Evolutionary conservation across 345 rosid species (phyloP).

Genomic region (Garcia nutans): DNA sequence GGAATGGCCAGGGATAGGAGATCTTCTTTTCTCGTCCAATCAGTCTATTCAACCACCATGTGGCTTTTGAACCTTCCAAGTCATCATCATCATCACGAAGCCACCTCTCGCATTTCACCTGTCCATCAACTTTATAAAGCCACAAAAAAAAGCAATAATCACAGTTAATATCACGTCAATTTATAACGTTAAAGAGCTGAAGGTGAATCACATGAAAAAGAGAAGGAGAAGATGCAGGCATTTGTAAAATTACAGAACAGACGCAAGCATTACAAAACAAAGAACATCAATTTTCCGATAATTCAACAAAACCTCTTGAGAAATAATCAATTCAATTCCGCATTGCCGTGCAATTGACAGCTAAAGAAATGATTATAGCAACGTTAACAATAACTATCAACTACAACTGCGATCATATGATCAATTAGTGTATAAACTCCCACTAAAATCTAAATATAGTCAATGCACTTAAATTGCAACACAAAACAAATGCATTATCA

Average conservation of each 20-base stretch:
- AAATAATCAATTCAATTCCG: neutral
- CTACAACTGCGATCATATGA: neutral
- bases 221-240: neutral
- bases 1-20: conserved; percentile 77
- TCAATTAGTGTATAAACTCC: neutral
- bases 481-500: neutral
- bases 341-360: neutral
- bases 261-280: neutral
- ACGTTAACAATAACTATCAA: neutral
- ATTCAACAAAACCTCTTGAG: neutral
- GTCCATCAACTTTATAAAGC: conserved; percentile 69
- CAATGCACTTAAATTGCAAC: neutral
- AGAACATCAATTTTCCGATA: conserved; percentile 2
- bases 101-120: conserved; percentile 93
- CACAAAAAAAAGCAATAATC: neutral
- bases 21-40: conserved; percentile 67
- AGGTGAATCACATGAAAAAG: neutral
- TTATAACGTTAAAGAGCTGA: neutral
- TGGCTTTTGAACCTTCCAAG: conserved; percentile 61
- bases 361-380: neutral
- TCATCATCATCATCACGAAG: conserved; percentile 65
- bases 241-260: neutral
- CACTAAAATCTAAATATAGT: neutral
- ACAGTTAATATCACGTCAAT: neutral
- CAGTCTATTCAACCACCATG: conserved; percentile 87